Evolutionary conservation across 257 asterid species (phyloP), one percentile per base, ranked within the genome.

Genomic region (Nicotiana tomentosiformis): DNA sequence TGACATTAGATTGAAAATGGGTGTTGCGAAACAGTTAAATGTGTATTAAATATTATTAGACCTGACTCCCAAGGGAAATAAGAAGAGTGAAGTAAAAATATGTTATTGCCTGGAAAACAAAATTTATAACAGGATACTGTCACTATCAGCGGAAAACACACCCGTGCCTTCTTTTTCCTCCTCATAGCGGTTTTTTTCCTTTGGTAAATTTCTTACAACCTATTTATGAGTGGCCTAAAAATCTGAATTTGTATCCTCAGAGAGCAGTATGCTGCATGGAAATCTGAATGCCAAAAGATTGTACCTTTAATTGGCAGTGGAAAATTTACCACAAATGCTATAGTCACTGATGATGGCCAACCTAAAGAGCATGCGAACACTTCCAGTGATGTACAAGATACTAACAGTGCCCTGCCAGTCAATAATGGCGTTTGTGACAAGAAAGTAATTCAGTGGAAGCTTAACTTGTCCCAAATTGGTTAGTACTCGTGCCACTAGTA

Each of bases 271-370:
- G 94, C 89, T 81, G 89, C 86, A 11, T 88, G 91, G 96, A 95
- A 94, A 86, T 90, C 90, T 65, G 92, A 88, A 88, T 95, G 99
- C 84, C 91, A 93, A 83, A 87, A 88, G 80, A 84, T 95, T 90
- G 94, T 87, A 65, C 94, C 98, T 61, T 53, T 84, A 43, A 32
- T 95, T 85, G 99, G 98, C 86, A 94, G 96, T 85, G 98, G 97
- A 79, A 94, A 93, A 82, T 66, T 92, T 62, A 84, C 93, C 83
- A 91, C 97, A 81, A 76, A 76, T 51, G 64, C 64, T 76, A 82
- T 91, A 88, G 83, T 93, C 82, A 83, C 84, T 66, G 97, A 93
- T 30, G 93, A 90, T 80, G 95, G 93, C 76, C 92, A 86, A 72
- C 94, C 93, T 77, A 49, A 86, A 53, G 87, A 87, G 85, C 92